A percentile compares a stretch with the other conserved stretches of the same genome.
phyloP scores from a whole-genome alignment of 495 filamentous ascomycete genomes.

The Cenococcum geophilum region DNA sequence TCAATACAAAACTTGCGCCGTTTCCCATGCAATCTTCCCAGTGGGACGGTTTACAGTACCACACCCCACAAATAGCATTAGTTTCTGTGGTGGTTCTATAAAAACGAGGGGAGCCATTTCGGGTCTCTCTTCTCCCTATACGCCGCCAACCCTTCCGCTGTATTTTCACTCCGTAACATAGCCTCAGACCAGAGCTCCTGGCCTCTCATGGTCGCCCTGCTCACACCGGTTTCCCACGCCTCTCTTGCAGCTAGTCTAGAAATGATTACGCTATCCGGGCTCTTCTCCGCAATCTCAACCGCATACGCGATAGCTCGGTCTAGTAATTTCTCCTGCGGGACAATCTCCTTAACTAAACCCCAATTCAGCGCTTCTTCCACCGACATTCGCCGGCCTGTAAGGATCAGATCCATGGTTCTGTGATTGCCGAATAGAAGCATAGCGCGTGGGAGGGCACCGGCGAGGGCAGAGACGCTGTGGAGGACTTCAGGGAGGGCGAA shows the following conservation, averaged over 20 bases:
- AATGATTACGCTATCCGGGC: conserved; percentile 18
- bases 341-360: conserved; percentile 23
- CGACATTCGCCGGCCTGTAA: conserved; percentile 16
- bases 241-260: conserved; percentile 24
- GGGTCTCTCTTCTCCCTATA: conserved; percentile 32
- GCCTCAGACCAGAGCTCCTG: conserved; percentile 23
- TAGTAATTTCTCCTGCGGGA: conserved; percentile 20
- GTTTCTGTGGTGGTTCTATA: conserved; percentile 7
- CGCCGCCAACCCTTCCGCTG: conserved; percentile 29
- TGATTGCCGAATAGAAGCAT: conserved; percentile 22
- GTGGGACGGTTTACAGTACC: conserved; percentile 36
- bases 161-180: conserved; percentile 30
- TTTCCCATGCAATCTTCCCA: conserved; percentile 26
- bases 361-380: conserved; percentile 14
- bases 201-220: conserved; percentile 27
- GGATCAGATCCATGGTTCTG: conserved; percentile 21
- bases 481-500: conserved; percentile 23
- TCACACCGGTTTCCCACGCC: conserved; percentile 31
- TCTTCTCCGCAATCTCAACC: conserved; percentile 16
- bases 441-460: conserved; percentile 16
- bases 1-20: not conserved
- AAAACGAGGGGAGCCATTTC: conserved; percentile 24
- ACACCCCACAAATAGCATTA: conserved; percentile 1
- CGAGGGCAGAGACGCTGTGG: conserved; percentile 16
- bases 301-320: conserved; percentile 14